A percentile compares a stretch with the other conserved stretches of the same genome.
Conservation (phyloP, 2,329 filamentous ascomycete genomes). For the Cytospora mali region DNA sequence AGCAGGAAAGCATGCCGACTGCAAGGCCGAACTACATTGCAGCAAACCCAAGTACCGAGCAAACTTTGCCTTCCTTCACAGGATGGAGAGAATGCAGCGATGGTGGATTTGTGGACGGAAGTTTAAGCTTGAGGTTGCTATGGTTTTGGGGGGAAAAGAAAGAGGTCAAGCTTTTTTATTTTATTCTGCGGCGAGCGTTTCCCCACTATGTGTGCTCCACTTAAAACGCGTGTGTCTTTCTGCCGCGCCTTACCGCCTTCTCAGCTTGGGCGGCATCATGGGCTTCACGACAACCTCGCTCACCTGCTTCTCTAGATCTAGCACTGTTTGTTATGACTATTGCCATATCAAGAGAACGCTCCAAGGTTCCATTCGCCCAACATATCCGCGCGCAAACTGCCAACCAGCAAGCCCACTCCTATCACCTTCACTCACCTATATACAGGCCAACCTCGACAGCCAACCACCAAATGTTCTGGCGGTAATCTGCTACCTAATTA, state of each 20-base stretch:
- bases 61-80: background rate
- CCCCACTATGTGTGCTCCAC: background rate
- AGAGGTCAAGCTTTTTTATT: conserved; percentile 1
- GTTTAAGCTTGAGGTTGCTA: conserved; percentile 5
- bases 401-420: too few species aligned
- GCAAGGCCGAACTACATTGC: conserved; percentile 9
- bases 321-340: too few species aligned
- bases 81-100: background rate
- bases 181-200: conserved; percentile 10
- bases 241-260: conserved; percentile 8
- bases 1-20: conserved; percentile 5
- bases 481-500: too few species aligned
- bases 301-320: too few species aligned
- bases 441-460: too few species aligned
- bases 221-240: too few species aligned
- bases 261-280: too few species aligned
- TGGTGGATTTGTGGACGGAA: conserved; percentile 4
- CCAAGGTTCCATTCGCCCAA: too few species aligned
- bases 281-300: background rate
- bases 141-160: conserved; percentile 10
- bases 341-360: too few species aligned
- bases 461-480: too few species aligned
- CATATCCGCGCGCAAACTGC: too few species aligned
- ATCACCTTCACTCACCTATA: too few species aligned
- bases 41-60: background rate